Conservation (phyloP, 495 filamentous ascomycete genomes). For the Recurvomyces mirabilis region DNA sequence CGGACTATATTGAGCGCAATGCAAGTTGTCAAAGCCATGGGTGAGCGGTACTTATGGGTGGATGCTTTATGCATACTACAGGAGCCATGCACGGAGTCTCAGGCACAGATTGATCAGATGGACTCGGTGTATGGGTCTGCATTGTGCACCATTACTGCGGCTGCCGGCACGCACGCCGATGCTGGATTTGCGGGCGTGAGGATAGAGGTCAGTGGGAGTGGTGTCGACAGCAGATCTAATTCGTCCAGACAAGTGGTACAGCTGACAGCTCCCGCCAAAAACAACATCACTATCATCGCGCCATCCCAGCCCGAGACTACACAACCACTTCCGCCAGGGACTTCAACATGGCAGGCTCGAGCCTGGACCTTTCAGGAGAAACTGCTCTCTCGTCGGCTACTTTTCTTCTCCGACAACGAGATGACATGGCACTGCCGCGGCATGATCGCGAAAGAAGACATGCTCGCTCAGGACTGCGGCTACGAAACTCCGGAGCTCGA, state of each 20-base stretch:
- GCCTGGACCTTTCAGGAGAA: constrained; percentile 6
- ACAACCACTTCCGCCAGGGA: neutral
- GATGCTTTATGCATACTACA: constrained; percentile 4
- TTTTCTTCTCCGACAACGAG: constrained; percentile 1
- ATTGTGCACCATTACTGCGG: neutral
- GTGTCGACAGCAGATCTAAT: neutral
- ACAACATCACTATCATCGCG: neutral
- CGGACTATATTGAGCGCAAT: neutral
- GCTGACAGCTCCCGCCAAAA: neutral
- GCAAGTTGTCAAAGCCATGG: neutral
- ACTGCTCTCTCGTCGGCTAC: neutral
- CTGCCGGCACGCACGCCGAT: neutral
- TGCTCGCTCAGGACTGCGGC: neutral
- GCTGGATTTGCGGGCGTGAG: neutral
- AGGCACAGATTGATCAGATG: constrained; percentile 1
- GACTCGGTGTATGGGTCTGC: neutral
- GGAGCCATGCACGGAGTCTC: neutral
- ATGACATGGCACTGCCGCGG: constrained; percentile 2
- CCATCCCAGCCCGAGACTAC: neutral
- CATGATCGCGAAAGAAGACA: constrained; percentile 3
- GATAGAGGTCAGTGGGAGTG: neutral
- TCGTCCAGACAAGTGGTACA: neutral
- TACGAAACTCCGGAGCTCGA: neutral
- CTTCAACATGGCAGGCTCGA: neutral
- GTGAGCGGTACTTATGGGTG: constrained; percentile 1